Evolutionary conservation across 371 early-diverging fungal genomes (phyloP).

Genomic region (Enterocytospora artemiae): DNA sequence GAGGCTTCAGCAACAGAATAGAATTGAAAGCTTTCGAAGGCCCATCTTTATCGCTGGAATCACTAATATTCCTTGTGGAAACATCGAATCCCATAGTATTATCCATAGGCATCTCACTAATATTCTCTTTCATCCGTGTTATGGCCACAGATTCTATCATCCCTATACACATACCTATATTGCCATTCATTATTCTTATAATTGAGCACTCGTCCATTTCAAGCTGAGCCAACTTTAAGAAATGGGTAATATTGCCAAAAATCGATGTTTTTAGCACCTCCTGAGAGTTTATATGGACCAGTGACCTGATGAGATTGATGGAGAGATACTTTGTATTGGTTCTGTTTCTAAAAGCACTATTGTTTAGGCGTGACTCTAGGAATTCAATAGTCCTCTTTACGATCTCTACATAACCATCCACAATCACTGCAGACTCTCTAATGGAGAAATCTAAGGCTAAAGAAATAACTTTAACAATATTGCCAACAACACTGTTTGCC

Average conservation of each 20-base stretch:
- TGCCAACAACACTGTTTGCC: not conserved
- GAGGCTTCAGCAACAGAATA: conserved; percentile 26
- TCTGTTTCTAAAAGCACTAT: too few relatives aligned
- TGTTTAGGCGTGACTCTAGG: not conserved
- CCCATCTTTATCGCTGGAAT: conserved; percentile 6
- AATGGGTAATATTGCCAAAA: conserved; percentile 54
- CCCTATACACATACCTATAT: conserved; percentile 43
- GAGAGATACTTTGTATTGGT: conserved; percentile 26
- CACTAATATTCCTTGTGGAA: conserved; percentile 12
- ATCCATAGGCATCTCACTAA: not conserved
- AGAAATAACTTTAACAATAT: conserved; percentile 39
- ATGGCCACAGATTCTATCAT: conserved; percentile 47
- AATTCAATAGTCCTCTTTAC: conserved; percentile 24
- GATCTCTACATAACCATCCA: conserved; percentile 19
- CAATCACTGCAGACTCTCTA: conserved; percentile 29
- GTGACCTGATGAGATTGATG: conserved; percentile 36
- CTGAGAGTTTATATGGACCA: conserved; percentile 44
- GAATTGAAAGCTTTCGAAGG: conserved; percentile 2
- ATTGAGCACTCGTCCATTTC: conserved; percentile 43
- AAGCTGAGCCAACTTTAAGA: conserved; percentile 50
- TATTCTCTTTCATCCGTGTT: conserved; percentile 28
- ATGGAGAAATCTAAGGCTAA: conserved; percentile 48
- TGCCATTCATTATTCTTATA: conserved; percentile 40
- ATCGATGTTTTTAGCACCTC: conserved; percentile 53
- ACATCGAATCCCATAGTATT: conserved; percentile 20